A percentile compares a stretch with the other conserved stretches of the same genome.
These are phyloP conservation scores for Lizanozyma gosingica DNA, from an alignment of 1,139 yeast species.

Conservation along the genomic window DNA sequence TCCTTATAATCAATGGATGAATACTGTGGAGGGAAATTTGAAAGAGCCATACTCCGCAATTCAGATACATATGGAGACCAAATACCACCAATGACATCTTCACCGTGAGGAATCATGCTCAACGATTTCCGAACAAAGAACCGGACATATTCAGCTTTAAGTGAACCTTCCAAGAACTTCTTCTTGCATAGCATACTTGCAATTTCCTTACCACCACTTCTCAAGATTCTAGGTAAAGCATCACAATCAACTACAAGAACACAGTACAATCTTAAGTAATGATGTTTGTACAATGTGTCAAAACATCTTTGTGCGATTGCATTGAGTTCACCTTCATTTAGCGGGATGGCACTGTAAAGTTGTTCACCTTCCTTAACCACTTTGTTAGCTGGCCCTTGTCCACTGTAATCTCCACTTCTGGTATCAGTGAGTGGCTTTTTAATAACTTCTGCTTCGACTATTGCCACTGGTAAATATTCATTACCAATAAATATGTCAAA, in stretches of 20 bases:
- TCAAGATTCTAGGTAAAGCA: slow-evolving; percentile 70
- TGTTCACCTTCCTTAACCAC: slow-evolving; percentile 9
- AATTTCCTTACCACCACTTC: slow-evolving; percentile 83
- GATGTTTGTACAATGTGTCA: slow-evolving; percentile 58
- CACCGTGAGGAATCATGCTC: slow-evolving; percentile 67
- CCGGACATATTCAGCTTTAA: slow-evolving; percentile 72
- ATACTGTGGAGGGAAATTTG: slow-evolving; percentile 44
- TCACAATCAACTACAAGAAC: slow-evolving; percentile 75
- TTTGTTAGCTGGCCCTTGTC: slow-evolving; percentile 5
- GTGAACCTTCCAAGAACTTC: slow-evolving; percentile 65
- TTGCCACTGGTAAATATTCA: slow-evolving; percentile 79
- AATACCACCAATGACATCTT: slow-evolving; percentile 72
- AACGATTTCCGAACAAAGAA: slow-evolving; percentile 65
- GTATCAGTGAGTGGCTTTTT: slow-evolving; percentile 19
- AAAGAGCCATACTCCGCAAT: slow-evolving; percentile 42
- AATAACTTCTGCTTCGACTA: slow-evolving; percentile 79
- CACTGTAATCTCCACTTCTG: slow-evolving; percentile 13
- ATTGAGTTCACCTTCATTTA: slow-evolving; percentile 54
- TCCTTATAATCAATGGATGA: slow-evolving; percentile 71
- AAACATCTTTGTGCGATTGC: slow-evolving; percentile 71
- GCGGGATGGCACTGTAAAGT: slow-evolving; percentile 27
- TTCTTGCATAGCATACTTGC: slow-evolving; percentile 91
- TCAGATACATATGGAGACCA: slow-evolving; percentile 72
- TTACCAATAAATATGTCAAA: slow-evolving; percentile 82
- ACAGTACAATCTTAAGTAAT: slow-evolving; percentile 73